Percentiles rank a stretch among this genome's conserved stretches.
Conservation (phyloP, 1,139 yeast genomes). For the Pichia norvegensis region DNA sequence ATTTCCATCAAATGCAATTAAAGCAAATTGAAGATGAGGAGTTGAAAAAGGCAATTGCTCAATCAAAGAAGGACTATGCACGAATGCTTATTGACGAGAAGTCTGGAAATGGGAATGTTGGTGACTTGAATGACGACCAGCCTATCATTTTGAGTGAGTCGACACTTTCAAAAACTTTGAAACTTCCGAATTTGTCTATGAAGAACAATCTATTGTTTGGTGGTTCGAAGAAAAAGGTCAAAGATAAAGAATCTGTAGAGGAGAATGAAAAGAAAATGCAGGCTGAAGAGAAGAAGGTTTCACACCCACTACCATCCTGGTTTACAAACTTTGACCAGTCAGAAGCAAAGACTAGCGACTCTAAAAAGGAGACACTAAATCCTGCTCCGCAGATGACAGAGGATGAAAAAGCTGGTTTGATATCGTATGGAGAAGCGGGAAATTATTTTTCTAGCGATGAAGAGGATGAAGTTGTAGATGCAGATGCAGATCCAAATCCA, state of each 20-base stretch:
- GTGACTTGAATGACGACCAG: slow-evolving; percentile 10
- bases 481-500: too few relatives aligned
- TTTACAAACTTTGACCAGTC: slow-evolving; percentile 7
- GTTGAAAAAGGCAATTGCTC: slow-evolving; percentile 35
- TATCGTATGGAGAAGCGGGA: slow-evolving; percentile 42
- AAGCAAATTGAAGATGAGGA: slow-evolving; percentile 28
- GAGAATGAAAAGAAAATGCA: neutral
- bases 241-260: neutral
- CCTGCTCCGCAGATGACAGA: slow-evolving; percentile 24
- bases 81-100: slow-evolving; percentile 15
- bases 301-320: slow-evolving; percentile 19
- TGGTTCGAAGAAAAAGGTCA: neutral
- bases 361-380: neutral
- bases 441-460: slow-evolving; percentile 23
- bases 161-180: slow-evolving; percentile 13
- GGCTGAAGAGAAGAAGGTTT: slow-evolving; percentile 8
- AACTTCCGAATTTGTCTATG: slow-evolving; percentile 11
- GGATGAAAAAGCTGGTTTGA: slow-evolving; percentile 43
- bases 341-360: neutral
- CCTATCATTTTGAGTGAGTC: slow-evolving; percentile 21
- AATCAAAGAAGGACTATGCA: slow-evolving; percentile 31
- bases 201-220: slow-evolving; percentile 13
- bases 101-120: neutral
- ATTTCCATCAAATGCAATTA: slow-evolving; percentile 13
- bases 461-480: neutral